Percentiles rank a stretch among this genome's conserved stretches.
Evolutionary conservation across 768 basidiomycete genomes (phyloP).

Genomic region (Trichaptum fuscoviolaceum): DNA sequence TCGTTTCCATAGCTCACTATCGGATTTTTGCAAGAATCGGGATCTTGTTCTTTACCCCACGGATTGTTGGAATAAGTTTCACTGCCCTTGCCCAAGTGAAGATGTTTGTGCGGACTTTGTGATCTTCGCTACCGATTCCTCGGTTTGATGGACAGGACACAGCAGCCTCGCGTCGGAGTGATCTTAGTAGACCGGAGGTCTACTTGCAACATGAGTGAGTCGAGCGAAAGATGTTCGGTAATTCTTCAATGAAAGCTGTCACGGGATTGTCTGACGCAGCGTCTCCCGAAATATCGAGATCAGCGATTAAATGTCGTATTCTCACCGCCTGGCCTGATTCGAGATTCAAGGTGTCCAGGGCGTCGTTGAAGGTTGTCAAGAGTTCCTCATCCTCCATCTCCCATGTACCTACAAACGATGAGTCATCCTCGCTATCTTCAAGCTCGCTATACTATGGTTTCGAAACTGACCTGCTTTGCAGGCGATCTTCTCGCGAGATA

Average conservation of each 20-base stretch:
- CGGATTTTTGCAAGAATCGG: too few relatives aligned
- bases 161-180: background rate
- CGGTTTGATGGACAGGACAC: background rate
- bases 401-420: background rate
- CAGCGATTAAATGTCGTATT: background rate
- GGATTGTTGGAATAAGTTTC: background rate
- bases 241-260: background rate
- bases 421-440: background rate
- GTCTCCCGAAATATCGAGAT: background rate
- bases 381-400: background rate
- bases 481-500: background rate
- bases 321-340: background rate
- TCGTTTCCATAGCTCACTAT: too few relatives aligned
- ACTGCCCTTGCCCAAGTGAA: background rate
- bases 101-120: background rate
- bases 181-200: background rate
- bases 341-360: background rate
- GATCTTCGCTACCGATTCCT: background rate
- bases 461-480: background rate
- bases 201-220: background rate
- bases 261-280: background rate
- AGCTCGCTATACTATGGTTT: background rate
- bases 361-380: background rate
- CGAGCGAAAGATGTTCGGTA: background rate
- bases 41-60: too few relatives aligned